Percentiles rank a stretch among this genome's conserved stretches.
phyloP scores from a whole-genome alignment of 192 early-diverging fungal genomes.

The Blastocladiella britannica region DNA sequence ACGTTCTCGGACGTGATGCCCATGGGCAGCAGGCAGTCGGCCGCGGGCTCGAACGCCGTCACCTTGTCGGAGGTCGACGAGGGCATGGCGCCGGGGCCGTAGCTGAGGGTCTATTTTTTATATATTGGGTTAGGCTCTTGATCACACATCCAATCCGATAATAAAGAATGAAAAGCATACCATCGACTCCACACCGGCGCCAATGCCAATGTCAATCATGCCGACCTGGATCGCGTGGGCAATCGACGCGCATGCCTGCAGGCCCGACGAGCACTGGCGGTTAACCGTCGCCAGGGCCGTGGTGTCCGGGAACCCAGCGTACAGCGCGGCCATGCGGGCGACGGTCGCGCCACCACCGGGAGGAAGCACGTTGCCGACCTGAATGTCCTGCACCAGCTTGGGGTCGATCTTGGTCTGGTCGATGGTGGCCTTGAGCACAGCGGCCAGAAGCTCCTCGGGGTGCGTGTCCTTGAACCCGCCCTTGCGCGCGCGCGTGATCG shows the following conservation, averaged over 20 bases:
- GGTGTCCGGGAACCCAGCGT: slow-evolving; percentile 73
- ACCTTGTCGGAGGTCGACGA: slow-evolving; percentile 54
- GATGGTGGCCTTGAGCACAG: slow-evolving; percentile 50
- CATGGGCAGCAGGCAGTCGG: slow-evolving; percentile 76
- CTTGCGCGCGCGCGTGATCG: slow-evolving; percentile 73
- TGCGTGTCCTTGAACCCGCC: slow-evolving; percentile 83
- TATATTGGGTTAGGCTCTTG: slow-evolving; percentile 2
- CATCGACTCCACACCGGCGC: slow-evolving; percentile 89
- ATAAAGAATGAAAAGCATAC: too few relatives aligned
- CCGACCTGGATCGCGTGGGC: slow-evolving; percentile 74
- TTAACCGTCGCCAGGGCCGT: slow-evolving; percentile 68
- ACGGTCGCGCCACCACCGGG: slow-evolving; percentile 73
- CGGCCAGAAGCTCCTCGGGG: slow-evolving; percentile 56
- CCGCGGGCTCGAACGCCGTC: slow-evolving; percentile 41
- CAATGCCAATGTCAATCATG: slow-evolving; percentile 78
- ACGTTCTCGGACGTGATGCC: slow-evolving; percentile 96
- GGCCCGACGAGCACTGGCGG: slow-evolving; percentile 82
- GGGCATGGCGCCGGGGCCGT: slow-evolving; percentile 58
- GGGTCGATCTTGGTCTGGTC: slow-evolving; percentile 67
- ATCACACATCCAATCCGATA: neutral
- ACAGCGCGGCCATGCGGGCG: slow-evolving; percentile 75
- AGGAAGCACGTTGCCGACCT: slow-evolving; percentile 81
- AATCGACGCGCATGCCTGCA: slow-evolving; percentile 70
- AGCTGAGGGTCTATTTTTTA: slow-evolving; percentile 71
- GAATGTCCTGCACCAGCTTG: slow-evolving; percentile 70